These are phyloP conservation scores for Blepharisma stoltei DNA, from an alignment of 73 alveolate genomes.

Conservation along the genomic window DNA sequence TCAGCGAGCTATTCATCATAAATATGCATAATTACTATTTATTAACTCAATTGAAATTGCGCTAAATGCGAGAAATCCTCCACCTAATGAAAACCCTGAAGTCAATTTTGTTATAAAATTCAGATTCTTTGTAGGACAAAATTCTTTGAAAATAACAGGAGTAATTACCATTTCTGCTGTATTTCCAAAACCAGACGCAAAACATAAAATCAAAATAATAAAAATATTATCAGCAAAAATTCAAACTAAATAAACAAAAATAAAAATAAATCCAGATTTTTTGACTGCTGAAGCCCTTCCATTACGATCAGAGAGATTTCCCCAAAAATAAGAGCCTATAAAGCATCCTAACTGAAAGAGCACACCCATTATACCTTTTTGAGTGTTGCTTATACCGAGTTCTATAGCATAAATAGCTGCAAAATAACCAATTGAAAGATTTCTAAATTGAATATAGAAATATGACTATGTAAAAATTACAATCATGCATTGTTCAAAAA, in stretches of 20 bases:
- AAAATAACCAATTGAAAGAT: too few species aligned
- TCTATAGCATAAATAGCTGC: too few species aligned
- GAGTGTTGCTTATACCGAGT: too few species aligned
- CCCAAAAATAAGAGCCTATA: constrained; percentile 31
- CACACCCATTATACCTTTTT: background rate
- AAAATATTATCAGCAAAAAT: background rate
- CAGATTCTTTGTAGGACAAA: background rate
- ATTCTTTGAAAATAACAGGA: background rate
- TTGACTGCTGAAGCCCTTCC: background rate
- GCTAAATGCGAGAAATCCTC: background rate
- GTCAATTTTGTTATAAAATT: background rate
- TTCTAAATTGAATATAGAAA: too few species aligned
- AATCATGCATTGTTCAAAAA: too few species aligned
- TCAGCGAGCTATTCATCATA: too few species aligned
- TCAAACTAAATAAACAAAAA: background rate
- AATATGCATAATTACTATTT: background rate
- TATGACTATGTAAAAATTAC: too few species aligned
- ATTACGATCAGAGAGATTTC: background rate
- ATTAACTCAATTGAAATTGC: background rate
- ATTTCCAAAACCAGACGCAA: background rate
- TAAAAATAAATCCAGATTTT: background rate
- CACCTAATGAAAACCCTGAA: background rate
- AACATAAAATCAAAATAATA: background rate
- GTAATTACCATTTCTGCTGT: constrained; percentile 7
- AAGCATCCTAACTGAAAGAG: background rate